Percentiles rank a stretch among this genome's conserved stretches.
These are phyloP conservation scores for Uronychia binucleata DNA, from an alignment of 73 alveolate genomes.

Conservation along the genomic window DNA sequence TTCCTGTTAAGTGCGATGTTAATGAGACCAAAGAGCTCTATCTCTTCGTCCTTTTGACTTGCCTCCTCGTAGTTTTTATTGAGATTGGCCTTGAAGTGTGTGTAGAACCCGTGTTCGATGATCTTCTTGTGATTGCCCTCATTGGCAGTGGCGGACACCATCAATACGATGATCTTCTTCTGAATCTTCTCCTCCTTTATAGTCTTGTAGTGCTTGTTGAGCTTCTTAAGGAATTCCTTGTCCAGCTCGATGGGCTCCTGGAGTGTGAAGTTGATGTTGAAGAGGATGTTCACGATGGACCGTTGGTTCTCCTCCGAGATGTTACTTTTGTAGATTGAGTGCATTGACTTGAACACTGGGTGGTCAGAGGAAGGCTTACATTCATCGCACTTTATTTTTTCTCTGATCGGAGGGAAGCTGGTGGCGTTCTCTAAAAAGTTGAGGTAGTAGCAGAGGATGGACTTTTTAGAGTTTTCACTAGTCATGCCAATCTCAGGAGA, in stretches of 20 bases:
- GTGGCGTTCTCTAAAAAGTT: constrained; percentile 51
- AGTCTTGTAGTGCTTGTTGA: constrained; percentile 29
- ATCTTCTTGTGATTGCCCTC: constrained; percentile 61
- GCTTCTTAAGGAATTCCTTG: constrained; percentile 44
- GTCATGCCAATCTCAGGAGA: neutral
- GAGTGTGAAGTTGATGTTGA: constrained; percentile 50
- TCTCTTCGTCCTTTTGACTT: constrained; percentile 28
- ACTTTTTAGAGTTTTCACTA: constrained; percentile 2
- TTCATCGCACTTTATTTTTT: constrained; percentile 35
- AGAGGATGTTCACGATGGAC: constrained; percentile 49
- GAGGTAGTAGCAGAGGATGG: constrained; percentile 29
- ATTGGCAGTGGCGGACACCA: constrained; percentile 57
- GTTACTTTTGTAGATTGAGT: constrained; percentile 27
- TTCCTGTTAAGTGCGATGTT: constrained; percentile 56
- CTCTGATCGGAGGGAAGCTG: constrained; percentile 41
- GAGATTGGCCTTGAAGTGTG: constrained; percentile 49
- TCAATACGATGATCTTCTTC: constrained; percentile 46
- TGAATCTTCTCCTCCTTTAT: constrained; percentile 44
- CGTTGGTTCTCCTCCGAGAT: constrained; percentile 25
- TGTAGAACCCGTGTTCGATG: constrained; percentile 58
- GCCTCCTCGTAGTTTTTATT: constrained; percentile 36
- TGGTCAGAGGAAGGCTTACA: constrained; percentile 11
- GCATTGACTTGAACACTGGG: constrained; percentile 37
- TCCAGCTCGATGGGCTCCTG: constrained; percentile 40
- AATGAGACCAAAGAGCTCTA: constrained; percentile 56